Evolutionary conservation across 345 rosid genomes (phyloP).

Genomic region (Pistacia integerrima): DNA sequence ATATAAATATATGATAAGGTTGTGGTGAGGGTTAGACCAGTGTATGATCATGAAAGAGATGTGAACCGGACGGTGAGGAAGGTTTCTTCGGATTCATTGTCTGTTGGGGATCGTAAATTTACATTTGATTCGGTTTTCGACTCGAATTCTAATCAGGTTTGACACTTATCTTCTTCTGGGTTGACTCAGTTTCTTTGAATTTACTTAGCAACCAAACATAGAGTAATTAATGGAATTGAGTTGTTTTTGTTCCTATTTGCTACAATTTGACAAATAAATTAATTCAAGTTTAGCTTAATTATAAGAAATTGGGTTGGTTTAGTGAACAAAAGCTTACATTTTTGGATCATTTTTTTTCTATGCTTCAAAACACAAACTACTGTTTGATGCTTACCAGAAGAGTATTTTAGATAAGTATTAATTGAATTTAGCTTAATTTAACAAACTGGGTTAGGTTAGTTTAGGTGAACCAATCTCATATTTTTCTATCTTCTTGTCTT

Average conservation of each 20-base stretch:
- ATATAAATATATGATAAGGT: slow-evolving; percentile 43
- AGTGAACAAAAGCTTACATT: too few relatives aligned
- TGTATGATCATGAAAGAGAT: slow-evolving; percentile 39
- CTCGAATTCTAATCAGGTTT: slow-evolving; percentile 78
- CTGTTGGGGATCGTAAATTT: slow-evolving; percentile 63
- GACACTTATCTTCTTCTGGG: not conserved
- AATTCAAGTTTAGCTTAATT: too few relatives aligned
- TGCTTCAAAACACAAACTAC: too few relatives aligned
- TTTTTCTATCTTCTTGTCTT: too few relatives aligned
- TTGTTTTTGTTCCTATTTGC: not conserved
- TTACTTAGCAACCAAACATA: not conserved
- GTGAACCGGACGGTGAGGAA: slow-evolving; percentile 48
- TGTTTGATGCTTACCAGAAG: too few relatives aligned
- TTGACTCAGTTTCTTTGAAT: not conserved
- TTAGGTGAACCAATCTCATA: too few relatives aligned
- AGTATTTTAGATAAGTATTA: not conserved
- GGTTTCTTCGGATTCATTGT: slow-evolving; percentile 59
- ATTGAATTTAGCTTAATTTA: not conserved
- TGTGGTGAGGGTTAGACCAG: slow-evolving; percentile 78
- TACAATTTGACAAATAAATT: not conserved
- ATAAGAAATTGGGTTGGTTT: too few relatives aligned
- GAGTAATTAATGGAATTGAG: not conserved
- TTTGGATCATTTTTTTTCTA: too few relatives aligned
- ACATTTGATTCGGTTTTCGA: slow-evolving; percentile 81
- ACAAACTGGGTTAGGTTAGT: not conserved